phyloP scores from a whole-genome alignment of 2,329 filamentous ascomycete genomes.

The Botrytis cinerea region DNA sequence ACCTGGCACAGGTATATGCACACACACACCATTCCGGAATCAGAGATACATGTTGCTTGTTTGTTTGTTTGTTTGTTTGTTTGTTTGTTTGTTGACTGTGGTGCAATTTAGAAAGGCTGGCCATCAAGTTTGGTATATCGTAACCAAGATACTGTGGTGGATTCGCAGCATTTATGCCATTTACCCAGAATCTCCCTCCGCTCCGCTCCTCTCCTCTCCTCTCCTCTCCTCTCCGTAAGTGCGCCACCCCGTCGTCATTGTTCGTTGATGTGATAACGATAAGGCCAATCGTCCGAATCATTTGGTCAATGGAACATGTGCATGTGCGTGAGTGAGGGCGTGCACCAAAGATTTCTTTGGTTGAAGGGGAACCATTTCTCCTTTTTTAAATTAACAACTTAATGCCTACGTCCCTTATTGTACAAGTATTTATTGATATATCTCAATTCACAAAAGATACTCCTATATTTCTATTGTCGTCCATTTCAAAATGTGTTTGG shows the following conservation, averaged over 20 bases:
- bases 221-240: not conserved
- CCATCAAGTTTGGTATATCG: not conserved
- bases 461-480: not conserved
- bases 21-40: not conserved
- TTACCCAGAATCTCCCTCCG: not conserved
- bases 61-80: no score
- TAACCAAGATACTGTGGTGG: no score
- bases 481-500: not conserved
- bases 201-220: not conserved
- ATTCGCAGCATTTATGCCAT: not conserved
- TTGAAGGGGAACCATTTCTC: not conserved
- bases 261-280: not conserved
- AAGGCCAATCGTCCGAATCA: not conserved
- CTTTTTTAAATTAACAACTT: not conserved
- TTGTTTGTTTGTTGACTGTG: not conserved
- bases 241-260: slow-evolving; percentile 9
- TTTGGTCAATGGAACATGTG: not conserved
- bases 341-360: slow-evolving; percentile 1
- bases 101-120: not conserved
- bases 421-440: not conserved
- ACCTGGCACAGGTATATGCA: not conserved
- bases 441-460: not conserved
- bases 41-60: no score
- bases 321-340: not conserved
- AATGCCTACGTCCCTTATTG: not conserved